Base-by-base conservation (phyloP, 1,284 basidiomycete genomes). In the Austroboletus novae-zelandiae region DNA sequence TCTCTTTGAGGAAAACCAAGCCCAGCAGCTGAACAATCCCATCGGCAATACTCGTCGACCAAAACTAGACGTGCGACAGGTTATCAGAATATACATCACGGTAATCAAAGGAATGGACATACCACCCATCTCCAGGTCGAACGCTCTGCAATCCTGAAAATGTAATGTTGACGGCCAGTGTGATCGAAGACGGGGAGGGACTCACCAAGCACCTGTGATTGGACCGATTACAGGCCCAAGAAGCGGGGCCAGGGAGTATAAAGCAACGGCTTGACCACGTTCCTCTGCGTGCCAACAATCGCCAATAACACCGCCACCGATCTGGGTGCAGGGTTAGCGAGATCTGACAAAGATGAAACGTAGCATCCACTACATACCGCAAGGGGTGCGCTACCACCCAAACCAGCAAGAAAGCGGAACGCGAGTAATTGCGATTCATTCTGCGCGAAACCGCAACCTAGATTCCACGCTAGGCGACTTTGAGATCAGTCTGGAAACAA, bases 231-330 rank as follows among this genome's bases (percentile, higher is more conserved):
- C 80, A 0, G 87, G 87, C 0, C 85, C 77, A 1, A 76, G 66
- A 4, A 77, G 43, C 1, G 73, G 71, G 1, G 84, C 83, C 7
- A 90, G 67, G 0, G 86, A 84, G 64, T 89, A 90, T 1, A 87
- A 71, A 0, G 83, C 81, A 25, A 87, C 75, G 0, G 86, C 85
- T 53, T 75, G 71, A 0, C 88, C 88, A 56, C 86, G 74, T 58
- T 90, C 75, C 51, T 89, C 84, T 0, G 84, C 64, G n/a, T 61
- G 64, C 78, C 83, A 92, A 40, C 86, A 74, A 65, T 92, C 90
- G 2, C 80, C 78, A 1, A 92, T 69, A 2, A 85, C 77, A 2
- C 84, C 89, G 39, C 85, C 87, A 51, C 83, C 83, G 32, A 82
- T 69, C 81, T 83, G 5, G 42, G 4, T 32, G 7, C 32, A 30